A percentile compares a stretch with the other conserved stretches of the same genome.
phyloP scores from a whole-genome alignment of 139 green algal genomes.

The Dunaliella primolecta region DNA sequence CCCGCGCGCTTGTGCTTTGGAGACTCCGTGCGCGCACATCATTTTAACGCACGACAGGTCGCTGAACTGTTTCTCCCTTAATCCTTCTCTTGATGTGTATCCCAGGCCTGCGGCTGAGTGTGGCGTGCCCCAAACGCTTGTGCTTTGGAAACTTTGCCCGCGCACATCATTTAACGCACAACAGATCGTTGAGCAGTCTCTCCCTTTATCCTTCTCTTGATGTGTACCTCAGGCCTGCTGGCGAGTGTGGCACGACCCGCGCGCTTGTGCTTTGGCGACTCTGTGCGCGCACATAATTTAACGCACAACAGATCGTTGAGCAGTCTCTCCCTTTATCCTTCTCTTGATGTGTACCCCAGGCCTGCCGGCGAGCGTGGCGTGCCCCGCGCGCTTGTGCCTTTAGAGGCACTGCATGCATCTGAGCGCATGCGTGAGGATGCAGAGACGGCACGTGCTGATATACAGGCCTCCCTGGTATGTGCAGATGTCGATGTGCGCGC shows the following conservation, averaged over 20 bases:
- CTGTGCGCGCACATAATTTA: conserved; percentile 25
- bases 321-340: neutral
- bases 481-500: neutral
- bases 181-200: too few relatives aligned
- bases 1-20: too few relatives aligned
- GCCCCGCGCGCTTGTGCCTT: conserved; percentile 25
- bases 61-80: too few relatives aligned
- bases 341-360: neutral
- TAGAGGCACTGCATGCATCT: conserved; percentile 35
- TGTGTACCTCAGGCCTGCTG: neutral
- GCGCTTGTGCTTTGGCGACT: conserved; percentile 36
- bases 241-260: neutral
- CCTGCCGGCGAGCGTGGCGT: neutral
- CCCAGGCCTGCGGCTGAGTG: neutral
- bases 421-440: conserved; percentile 16
- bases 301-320: too few relatives aligned
- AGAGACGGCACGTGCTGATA: neutral
- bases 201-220: neutral
- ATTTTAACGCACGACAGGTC: too few relatives aligned
- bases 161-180: too few relatives aligned
- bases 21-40: conserved; percentile 32
- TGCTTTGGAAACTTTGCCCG: too few relatives aligned
- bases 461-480: neutral
- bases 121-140: conserved; percentile 14
- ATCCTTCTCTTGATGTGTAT: neutral